Evolutionary conservation across 2,329 filamentous ascomycete species (phyloP).

Genomic region (Botryotinia convoluta): DNA sequence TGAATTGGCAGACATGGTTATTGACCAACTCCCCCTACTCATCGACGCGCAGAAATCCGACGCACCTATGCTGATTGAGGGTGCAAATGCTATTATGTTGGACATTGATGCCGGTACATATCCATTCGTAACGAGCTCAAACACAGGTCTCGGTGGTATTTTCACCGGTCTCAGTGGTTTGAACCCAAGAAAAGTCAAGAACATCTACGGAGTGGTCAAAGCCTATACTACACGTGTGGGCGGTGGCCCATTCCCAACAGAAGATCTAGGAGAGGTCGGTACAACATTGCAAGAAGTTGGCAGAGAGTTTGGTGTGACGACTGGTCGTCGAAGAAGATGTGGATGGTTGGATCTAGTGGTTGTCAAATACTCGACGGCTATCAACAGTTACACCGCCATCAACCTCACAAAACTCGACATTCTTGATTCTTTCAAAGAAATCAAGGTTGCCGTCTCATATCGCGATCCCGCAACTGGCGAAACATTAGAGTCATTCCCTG

Average conservation of each 20-base stretch:
- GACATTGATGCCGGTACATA: conserved; percentile 58
- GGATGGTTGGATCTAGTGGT: conserved; percentile 57
- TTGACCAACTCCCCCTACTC: conserved; percentile 64
- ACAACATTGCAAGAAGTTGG: conserved; percentile 49
- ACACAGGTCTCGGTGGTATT: conserved; percentile 53
- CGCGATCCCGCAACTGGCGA: conserved; percentile 46
- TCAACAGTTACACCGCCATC: conserved; percentile 43
- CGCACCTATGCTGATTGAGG: conserved; percentile 64
- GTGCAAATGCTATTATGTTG: conserved; percentile 65
- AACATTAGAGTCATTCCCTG: conserved; percentile 61
- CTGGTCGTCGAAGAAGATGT: conserved; percentile 59
- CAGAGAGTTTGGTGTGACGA: conserved; percentile 44
- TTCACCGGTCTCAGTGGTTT: conserved; percentile 60
- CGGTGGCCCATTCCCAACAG: conserved; percentile 65
- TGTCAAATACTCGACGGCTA: conserved; percentile 52
- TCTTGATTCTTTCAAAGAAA: conserved; percentile 68
- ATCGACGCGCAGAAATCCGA: conserved; percentile 57
- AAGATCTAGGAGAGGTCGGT: conserved; percentile 48
- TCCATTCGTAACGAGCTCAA: conserved; percentile 39
- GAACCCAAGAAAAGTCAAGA: conserved; percentile 58
- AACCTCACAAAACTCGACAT: conserved; percentile 66
- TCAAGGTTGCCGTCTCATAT: conserved; percentile 75
- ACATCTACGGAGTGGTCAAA: conserved; percentile 65
- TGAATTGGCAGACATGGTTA: conserved; percentile 57
- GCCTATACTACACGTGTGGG: conserved; percentile 48